A percentile compares a stretch with the other conserved stretches of the same genome.
Evolutionary conservation across 2,329 filamentous ascomycete genomes (phyloP).

Genomic region (Nemania sp.): DNA sequence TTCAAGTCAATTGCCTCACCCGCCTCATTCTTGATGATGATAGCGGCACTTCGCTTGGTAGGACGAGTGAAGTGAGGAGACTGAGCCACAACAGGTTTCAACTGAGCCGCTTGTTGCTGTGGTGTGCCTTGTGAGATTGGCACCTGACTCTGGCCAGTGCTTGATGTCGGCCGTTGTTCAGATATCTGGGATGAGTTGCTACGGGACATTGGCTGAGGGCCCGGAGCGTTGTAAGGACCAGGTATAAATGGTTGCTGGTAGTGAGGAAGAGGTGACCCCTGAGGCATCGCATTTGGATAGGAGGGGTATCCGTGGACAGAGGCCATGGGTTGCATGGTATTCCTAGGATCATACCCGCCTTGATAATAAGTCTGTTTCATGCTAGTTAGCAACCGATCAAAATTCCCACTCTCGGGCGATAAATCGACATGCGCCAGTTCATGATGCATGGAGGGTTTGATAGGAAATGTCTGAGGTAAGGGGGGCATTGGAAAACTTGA

Average conservation of each 20-base stretch:
- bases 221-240: slow-evolving; percentile 44
- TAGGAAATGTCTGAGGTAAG: slow-evolving; percentile 38
- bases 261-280: slow-evolving; percentile 50
- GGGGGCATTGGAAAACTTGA: slow-evolving; percentile 32
- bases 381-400: slow-evolving; percentile 74
- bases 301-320: slow-evolving; percentile 40
- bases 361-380: slow-evolving; percentile 68
- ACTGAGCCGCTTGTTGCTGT: slow-evolving; percentile 65
- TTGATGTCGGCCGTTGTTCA: slow-evolving; percentile 62
- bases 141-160: slow-evolving; percentile 67
- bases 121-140: slow-evolving; percentile 63
- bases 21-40: slow-evolving; percentile 82
- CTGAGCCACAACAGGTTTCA: slow-evolving; percentile 50
- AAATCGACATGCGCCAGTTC: slow-evolving; percentile 53
- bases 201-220: slow-evolving; percentile 76
- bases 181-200: slow-evolving; percentile 76
- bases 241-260: slow-evolving; percentile 54
- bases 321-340: slow-evolving; percentile 39
- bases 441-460: slow-evolving; percentile 32
- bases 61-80: slow-evolving; percentile 54
- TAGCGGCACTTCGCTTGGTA: slow-evolving; percentile 70
- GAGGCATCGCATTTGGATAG: slow-evolving; percentile 36
- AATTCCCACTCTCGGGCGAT: slow-evolving; percentile 70
- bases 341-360: slow-evolving; percentile 52
- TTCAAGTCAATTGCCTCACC: slow-evolving; percentile 77